Percentiles rank a stretch among this genome's conserved stretches.
Conservation (phyloP, 345 rosid genomes). For the Camelina sativa region DNA sequence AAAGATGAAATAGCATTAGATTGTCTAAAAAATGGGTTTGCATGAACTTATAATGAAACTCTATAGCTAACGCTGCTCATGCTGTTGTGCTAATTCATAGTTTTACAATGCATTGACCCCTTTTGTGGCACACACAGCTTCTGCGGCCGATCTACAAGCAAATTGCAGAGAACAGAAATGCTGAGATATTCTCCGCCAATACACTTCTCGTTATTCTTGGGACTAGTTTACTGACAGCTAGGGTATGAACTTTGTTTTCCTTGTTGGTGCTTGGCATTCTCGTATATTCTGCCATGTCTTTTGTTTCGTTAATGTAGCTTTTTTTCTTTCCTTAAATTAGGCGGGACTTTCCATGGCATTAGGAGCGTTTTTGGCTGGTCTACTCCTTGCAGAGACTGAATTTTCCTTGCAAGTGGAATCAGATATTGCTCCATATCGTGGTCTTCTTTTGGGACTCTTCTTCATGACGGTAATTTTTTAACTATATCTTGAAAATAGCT, state of each 20-base stretch:
- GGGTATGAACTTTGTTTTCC: constrained; percentile 60
- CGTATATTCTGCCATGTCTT: constrained; percentile 1
- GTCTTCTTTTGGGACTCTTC: constrained; percentile 97
- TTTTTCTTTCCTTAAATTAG: constrained; percentile 51
- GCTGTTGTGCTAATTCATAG: not conserved
- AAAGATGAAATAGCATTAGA: constrained; percentile 10
- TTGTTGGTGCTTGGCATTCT: constrained; percentile 33
- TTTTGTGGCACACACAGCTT: constrained; percentile 57
- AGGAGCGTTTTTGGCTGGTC: constrained; percentile 99
- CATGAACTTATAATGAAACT: constrained; percentile 17
- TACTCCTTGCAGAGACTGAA: constrained; percentile 99
- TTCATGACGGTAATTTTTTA: constrained; percentile 88
- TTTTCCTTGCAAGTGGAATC: constrained; percentile 99
- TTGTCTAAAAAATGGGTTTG: constrained; percentile 24
- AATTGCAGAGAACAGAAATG: constrained; percentile 97
- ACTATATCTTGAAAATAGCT: not conserved
- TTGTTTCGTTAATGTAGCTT: not conserved
- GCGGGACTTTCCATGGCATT: constrained; percentile 99
- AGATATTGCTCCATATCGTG: constrained; percentile 99
- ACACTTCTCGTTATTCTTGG: constrained; percentile 97
- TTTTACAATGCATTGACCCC: constrained; percentile 8
- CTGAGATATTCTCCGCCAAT: constrained; percentile 98
- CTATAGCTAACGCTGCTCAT: constrained; percentile 14
- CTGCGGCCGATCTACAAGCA: constrained; percentile 98
- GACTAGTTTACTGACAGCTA: constrained; percentile 98